Conservation (phyloP, 192 early-diverging fungal genomes). For the Coemansia sp. region DNA sequence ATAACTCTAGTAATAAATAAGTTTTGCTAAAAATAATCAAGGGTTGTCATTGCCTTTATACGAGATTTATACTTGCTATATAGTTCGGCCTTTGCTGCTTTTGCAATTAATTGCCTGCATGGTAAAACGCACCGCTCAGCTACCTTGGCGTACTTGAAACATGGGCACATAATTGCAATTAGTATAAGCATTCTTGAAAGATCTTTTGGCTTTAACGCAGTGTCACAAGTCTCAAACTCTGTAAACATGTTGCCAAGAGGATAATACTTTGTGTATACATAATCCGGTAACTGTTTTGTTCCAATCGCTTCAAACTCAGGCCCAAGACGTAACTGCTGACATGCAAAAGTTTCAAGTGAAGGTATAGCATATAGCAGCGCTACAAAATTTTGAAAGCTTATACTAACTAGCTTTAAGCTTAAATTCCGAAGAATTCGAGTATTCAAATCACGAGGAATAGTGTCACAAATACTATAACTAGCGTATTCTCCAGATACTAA, state of each 20-base stretch:
- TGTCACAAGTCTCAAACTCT: not conserved
- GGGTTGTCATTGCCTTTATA: not conserved
- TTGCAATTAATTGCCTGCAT: not conserved
- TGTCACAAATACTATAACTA: too few species aligned
- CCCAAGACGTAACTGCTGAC: not conserved
- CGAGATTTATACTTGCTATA: not conserved
- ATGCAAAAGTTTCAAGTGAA: not conserved
- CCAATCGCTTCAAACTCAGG: not conserved
- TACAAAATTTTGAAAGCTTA: not conserved
- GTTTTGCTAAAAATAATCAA: not conserved
- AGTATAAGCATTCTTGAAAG: not conserved
- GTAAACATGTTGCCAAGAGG: not conserved
- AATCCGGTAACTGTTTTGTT: not conserved
- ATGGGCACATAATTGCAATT: not conserved
- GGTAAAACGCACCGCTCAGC: not conserved
- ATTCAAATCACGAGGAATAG: not conserved
- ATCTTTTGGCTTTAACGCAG: not conserved
- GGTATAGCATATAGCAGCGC: not conserved
- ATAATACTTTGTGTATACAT: not conserved
- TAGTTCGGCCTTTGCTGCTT: not conserved
- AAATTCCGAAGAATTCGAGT: not conserved
- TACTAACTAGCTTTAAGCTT: not conserved
- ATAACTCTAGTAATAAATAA: not conserved
- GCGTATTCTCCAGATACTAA: too few species aligned
- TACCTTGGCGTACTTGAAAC: not conserved